phyloP scores from a whole-genome alignment of 108 stramenopile genomes.

The Asterionellopsis glacialis region DNA sequence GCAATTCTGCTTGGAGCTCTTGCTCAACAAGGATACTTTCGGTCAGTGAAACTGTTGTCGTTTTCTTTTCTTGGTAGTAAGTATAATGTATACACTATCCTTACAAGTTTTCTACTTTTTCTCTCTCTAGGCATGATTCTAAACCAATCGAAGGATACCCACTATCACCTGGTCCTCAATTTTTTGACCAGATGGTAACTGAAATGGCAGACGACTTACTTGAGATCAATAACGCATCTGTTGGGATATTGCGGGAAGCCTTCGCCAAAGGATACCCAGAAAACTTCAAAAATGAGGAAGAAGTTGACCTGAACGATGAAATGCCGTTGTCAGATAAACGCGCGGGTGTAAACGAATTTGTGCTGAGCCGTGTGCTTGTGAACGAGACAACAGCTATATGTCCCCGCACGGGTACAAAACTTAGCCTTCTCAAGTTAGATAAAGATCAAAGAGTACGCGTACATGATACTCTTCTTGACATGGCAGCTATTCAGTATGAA shows the following conservation, averaged over 20 bases:
- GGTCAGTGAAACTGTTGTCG: not conserved
- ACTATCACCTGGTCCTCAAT: conserved; percentile 36
- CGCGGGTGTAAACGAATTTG: conserved; percentile 1
- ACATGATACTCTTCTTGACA: conserved; percentile 29
- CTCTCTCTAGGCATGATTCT: conserved; percentile 47
- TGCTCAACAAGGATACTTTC: conserved; percentile 69
- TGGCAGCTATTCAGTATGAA: conserved; percentile 4
- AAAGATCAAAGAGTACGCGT: conserved; percentile 51
- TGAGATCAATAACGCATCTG: conserved; percentile 71
- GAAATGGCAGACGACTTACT: conserved; percentile 68
- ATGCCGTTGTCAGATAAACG: conserved; percentile 36
- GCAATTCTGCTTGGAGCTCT: conserved; percentile 55
- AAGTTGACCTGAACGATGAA: conserved; percentile 41
- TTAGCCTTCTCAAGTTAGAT: conserved; percentile 60
- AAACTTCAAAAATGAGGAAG: conserved; percentile 4
- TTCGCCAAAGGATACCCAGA: conserved; percentile 46
- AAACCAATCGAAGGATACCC: conserved; percentile 29
- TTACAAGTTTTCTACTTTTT: conserved; percentile 3
- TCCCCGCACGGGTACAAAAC: conserved; percentile 50
- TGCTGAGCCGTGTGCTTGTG: conserved; percentile 52
- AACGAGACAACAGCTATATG: conserved; percentile 61
- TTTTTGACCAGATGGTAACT: conserved; percentile 65
- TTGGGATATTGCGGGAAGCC: conserved; percentile 64
- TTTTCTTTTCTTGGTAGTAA: not conserved
- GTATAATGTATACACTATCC: not conserved